These are phyloP conservation scores for Luvunga scandens DNA, from an alignment of 345 rosid genomes.

Conservation along the genomic window DNA sequence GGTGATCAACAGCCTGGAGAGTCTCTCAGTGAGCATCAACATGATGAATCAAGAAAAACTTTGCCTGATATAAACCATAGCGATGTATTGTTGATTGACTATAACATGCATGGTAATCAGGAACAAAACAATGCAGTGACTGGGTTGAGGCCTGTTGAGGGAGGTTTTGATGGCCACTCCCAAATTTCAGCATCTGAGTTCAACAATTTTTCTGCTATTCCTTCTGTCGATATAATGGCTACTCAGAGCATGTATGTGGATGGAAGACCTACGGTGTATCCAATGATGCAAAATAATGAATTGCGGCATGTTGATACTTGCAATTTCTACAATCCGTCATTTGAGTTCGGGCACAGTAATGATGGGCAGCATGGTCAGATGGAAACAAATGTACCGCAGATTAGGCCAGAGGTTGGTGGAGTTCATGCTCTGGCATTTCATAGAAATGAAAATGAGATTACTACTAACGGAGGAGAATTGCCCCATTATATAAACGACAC, in stretches of 20 bases:
- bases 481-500: constrained; percentile 37
- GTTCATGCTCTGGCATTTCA: constrained; percentile 29
- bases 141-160: constrained; percentile 35
- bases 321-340: constrained; percentile 40
- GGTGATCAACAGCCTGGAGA: constrained; percentile 33
- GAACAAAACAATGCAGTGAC: constrained; percentile 35
- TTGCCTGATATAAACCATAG: constrained; percentile 63
- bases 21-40: constrained; percentile 26
- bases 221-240: constrained; percentile 37
- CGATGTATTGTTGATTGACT: constrained; percentile 41
- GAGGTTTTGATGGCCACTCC: constrained; percentile 35
- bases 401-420: constrained; percentile 37
- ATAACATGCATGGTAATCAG: constrained; percentile 30
- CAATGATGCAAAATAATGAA: constrained; percentile 44
- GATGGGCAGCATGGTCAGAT: constrained; percentile 43
- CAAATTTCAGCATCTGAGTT: constrained; percentile 35
- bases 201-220: constrained; percentile 42
- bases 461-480: constrained; percentile 34
- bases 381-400: constrained; percentile 32
- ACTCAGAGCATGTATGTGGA: constrained; percentile 47
- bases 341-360: constrained; percentile 42
- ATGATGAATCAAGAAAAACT: constrained; percentile 34
- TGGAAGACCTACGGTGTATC: constrained; percentile 56
- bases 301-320: constrained; percentile 42
- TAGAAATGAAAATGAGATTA: constrained; percentile 39